phyloP scores from a whole-genome alignment of 352 stramenopile species.

The Phytopythium chamaehyphon region DNA sequence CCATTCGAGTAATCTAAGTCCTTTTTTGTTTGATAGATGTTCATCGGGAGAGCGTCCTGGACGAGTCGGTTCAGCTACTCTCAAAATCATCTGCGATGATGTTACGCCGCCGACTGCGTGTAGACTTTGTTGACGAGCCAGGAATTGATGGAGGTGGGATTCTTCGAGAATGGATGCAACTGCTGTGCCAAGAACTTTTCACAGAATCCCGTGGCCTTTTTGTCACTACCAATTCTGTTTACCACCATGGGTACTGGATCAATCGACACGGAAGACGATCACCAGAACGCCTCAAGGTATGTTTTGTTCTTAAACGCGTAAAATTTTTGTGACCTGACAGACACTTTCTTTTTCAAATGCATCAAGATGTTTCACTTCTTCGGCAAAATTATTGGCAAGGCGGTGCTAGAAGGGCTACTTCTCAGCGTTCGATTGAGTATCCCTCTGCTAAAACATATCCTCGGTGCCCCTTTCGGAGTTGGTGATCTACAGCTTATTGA shows the following conservation, averaged over 20 bases:
- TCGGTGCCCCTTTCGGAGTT: conserved; percentile 47
- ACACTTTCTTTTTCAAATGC: no score
- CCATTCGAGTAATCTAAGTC: background rate
- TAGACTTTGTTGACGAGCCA: conserved; percentile 84
- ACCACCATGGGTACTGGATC: conserved; percentile 66
- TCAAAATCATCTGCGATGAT: conserved; percentile 36
- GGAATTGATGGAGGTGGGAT: conserved; percentile 75
- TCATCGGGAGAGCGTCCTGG: conserved; percentile 58
- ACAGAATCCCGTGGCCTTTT: conserved; percentile 48
- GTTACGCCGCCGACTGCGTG: conserved; percentile 66
- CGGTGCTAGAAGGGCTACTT: conserved; percentile 66
- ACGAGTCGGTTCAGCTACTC: conserved; percentile 64
- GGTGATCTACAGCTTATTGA: conserved; percentile 67
- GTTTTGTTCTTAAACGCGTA: background rate
- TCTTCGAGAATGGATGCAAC: conserved; percentile 72
- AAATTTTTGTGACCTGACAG: background rate
- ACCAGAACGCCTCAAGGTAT: conserved; percentile 37
- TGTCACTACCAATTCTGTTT: conserved; percentile 28
- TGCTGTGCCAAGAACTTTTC: conserved; percentile 71
- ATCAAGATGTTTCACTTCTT: conserved; percentile 84
- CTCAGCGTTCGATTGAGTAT: conserved; percentile 63
- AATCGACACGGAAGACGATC: conserved; percentile 23
- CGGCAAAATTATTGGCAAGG: conserved; percentile 62
- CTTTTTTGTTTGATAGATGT: conserved; percentile 32
- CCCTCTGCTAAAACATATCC: conserved; percentile 68